Evolutionary conservation across 768 basidiomycete genomes (phyloP).

Genomic region (Pleurotus salmoneostramineus): DNA sequence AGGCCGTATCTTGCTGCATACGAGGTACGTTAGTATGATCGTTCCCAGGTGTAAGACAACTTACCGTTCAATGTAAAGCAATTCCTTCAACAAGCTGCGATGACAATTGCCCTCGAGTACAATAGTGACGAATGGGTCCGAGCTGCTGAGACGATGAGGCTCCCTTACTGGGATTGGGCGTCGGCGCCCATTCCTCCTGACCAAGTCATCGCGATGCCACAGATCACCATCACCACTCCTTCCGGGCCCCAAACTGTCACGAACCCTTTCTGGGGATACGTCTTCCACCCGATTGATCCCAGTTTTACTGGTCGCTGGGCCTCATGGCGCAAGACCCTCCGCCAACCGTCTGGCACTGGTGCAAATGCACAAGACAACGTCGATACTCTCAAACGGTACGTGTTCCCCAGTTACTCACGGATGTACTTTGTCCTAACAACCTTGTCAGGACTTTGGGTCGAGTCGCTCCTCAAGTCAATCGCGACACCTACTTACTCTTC

Average conservation of each 20-base stretch:
- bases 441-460: constrained; percentile 16
- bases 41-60: neutral
- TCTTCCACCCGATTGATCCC: constrained; percentile 23
- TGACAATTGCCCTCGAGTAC: constrained; percentile 38
- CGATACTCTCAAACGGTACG: constrained; percentile 21
- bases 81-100: constrained; percentile 37
- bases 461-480: constrained; percentile 21
- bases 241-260: constrained; percentile 19
- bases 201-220: constrained; percentile 29
- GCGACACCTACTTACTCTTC: constrained; percentile 32
- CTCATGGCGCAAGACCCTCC: constrained; percentile 28
- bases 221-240: constrained; percentile 28
- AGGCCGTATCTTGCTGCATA: constrained; percentile 46
- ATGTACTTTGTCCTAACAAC: neutral
- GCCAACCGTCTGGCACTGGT: constrained; percentile 22
- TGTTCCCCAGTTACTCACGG: neutral
- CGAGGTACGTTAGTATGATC: constrained; percentile 32
- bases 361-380: constrained; percentile 28
- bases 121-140: constrained; percentile 25
- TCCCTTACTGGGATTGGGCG: constrained; percentile 57
- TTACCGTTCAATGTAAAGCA: constrained; percentile 28
- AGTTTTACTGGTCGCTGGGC: constrained; percentile 26
- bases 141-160: constrained; percentile 33
- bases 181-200: constrained; percentile 31
- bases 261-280: constrained; percentile 22